phyloP scores from a whole-genome alignment of 2,329 filamentous ascomycete species.

The Stagonosporopsis chrysanthemi region DNA sequence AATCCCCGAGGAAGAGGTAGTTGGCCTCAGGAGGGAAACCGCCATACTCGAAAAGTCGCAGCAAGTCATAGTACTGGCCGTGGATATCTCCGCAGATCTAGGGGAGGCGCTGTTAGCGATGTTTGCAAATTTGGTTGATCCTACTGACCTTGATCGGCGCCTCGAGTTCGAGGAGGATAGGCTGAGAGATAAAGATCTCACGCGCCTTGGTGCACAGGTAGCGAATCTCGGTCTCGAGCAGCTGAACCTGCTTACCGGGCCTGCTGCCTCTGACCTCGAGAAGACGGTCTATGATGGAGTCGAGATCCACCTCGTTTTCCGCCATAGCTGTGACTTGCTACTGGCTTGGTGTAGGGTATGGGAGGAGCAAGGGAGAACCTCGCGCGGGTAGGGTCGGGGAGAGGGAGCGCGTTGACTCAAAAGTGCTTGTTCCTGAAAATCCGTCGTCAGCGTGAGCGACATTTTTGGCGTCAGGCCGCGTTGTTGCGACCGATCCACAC shows the following conservation, averaged over 20 bases:
- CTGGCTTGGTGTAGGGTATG: slow-evolving; percentile 32
- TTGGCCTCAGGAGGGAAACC: slow-evolving; percentile 98
- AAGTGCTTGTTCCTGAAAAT: slow-evolving; percentile 28
- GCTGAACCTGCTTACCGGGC: slow-evolving; percentile 97
- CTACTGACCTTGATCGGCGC: slow-evolving; percentile 93
- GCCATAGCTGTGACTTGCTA: slow-evolving; percentile 66
- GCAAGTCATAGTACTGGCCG: slow-evolving; percentile 97
- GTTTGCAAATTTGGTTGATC: slow-evolving; percentile 2
- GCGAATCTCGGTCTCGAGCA: slow-evolving; percentile 94
- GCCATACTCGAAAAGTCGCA: slow-evolving; percentile 97
- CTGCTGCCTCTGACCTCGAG: slow-evolving; percentile 97
- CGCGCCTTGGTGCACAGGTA: slow-evolving; percentile 98
- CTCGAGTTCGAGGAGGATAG: slow-evolving; percentile 95
- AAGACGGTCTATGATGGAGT: slow-evolving; percentile 98
- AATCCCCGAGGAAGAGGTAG: slow-evolving; percentile 99
- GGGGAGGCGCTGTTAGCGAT: slow-evolving; percentile 21
- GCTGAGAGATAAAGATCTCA: slow-evolving; percentile 99
- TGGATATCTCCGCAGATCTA: slow-evolving; percentile 99
- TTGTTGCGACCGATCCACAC: slow-evolving; percentile 23
- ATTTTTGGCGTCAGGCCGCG: slow-evolving; percentile 15
- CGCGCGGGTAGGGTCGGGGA: slow-evolving; percentile 40
- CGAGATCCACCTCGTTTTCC: slow-evolving; percentile 93
- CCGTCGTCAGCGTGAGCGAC: slow-evolving; percentile 32
- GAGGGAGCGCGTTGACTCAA: slow-evolving; percentile 35
- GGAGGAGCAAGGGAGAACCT: slow-evolving; percentile 45